Base-by-base conservation (phyloP, 2,329 filamentous ascomycete genomes). In the Plectosphaerella plurivora region DNA sequence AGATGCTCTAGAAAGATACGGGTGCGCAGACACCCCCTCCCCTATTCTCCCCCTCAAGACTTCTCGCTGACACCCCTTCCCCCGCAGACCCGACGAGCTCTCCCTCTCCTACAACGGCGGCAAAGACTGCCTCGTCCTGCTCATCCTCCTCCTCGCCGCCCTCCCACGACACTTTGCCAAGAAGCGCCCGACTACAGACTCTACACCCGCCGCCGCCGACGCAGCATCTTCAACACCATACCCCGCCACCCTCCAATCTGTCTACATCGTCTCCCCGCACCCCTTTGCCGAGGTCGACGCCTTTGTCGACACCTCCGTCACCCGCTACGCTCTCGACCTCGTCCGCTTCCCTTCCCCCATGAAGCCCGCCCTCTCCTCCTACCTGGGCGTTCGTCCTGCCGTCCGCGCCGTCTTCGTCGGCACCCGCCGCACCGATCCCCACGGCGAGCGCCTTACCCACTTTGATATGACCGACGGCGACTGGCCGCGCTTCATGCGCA, bases 41-140 rank as follows among this genome's bases (percentile, higher is more conserved):
- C 39, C 47, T 12, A 33, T 49, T 44, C 50, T 37, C 41, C 15
- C 18, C n/a, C 22, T 22, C 18, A 39, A n/a, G 14, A 18, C 4
- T 14, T 14, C 14, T 14, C 37, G 8, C 44, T 52, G 50, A 39
- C 25, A 50, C 18, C 20, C 28, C 47, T 36, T 33, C 41, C 45
- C 45, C 55, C 62, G 7, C 41, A 94, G 89, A 53, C 81, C 88
- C 56, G 79, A 87, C 53, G 81, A 95, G 65, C 79, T 97, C 55
- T 91, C 92, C 5, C 78, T 97, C 58, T 96, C 93, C 52, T 99
- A 97, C 73, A 99, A 99, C 63, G 94, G 94, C 65, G 94, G 94
- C 55, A 99, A 99, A 70, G 94, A 97, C 77, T 97, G 93, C 64
- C 87, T 97, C 16, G 92, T 97, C 50, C 84, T 97, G 16, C 79